phyloP scores from a whole-genome alignment of 108 stramenopile genomes.

The Fistulifera solaris region DNA sequence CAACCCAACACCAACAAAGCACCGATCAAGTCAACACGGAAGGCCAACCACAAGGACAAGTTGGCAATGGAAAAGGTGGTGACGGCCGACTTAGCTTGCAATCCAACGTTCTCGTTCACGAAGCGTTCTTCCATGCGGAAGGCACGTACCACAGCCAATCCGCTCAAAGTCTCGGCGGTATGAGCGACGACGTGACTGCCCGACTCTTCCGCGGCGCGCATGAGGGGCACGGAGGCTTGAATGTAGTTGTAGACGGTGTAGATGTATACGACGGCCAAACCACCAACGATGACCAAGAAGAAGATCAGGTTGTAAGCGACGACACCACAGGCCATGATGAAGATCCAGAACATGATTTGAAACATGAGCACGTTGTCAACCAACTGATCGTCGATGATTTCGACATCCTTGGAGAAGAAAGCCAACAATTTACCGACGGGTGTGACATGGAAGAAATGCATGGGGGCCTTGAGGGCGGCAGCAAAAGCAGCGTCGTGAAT shows the following conservation, averaged over 20 bases:
- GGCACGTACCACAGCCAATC: conserved; percentile 87
- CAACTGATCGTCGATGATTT: conserved; percentile 89
- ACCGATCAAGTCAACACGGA: conserved; percentile 85
- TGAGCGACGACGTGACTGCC: conserved; percentile 86
- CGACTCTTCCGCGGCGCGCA: too few relatives aligned
- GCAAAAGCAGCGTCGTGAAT: too few relatives aligned
- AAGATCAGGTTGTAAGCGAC: conserved; percentile 21
- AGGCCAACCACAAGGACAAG: conserved; percentile 93
- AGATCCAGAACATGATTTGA: conserved; percentile 55
- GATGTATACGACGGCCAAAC: conserved; percentile 54
- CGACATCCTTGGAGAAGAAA: conserved; percentile 72
- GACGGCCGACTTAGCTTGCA: conserved; percentile 63
- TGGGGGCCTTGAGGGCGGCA: conserved; percentile 43
- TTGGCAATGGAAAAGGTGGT: conserved; percentile 76
- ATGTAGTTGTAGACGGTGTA: too few relatives aligned
- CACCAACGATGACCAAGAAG: conserved; percentile 40
- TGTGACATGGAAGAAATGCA: conserved; percentile 74
- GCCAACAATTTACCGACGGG: conserved; percentile 46
- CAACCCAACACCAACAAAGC: too few relatives aligned
- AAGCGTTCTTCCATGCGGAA: conserved; percentile 68
- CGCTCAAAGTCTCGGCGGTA: conserved; percentile 88
- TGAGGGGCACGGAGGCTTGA: too few relatives aligned
- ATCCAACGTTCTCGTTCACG: conserved; percentile 38
- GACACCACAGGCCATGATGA: conserved; percentile 62
- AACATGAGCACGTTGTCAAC: conserved; percentile 57